Conservation (phyloP, 2,329 filamentous ascomycete species). For the Calonectria fujianensis region DNA sequence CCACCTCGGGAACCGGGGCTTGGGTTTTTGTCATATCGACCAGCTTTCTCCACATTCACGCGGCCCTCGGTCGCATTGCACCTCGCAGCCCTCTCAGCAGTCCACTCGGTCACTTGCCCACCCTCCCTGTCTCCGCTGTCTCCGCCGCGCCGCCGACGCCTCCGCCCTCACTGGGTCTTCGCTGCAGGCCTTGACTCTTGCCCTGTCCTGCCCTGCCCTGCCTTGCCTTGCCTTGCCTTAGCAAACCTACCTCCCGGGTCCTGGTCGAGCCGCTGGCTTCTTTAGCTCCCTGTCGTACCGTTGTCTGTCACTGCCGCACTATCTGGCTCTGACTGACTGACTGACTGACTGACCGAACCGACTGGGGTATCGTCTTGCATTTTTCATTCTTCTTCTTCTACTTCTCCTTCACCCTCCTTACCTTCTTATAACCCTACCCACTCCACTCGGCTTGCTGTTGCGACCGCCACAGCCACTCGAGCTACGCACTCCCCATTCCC, state of each 20-base stretch:
- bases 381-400: not conserved
- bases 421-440: constrained; percentile 9
- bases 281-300: constrained; percentile 36
- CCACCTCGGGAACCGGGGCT: constrained; percentile 37
- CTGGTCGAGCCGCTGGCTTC: constrained; percentile 9
- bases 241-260: constrained; percentile 35
- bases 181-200: constrained; percentile 29
- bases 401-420: not conserved
- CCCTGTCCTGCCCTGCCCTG: constrained; percentile 37
- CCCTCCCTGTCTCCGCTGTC: constrained; percentile 42
- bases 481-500: constrained; percentile 4
- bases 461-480: constrained; percentile 32
- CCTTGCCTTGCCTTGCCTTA: constrained; percentile 40
- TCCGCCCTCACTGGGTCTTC: constrained; percentile 41
- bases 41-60: constrained; percentile 54
- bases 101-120: constrained; percentile 35
- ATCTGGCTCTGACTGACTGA: constrained; percentile 27
- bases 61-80: constrained; percentile 53
- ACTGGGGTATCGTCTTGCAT: constrained; percentile 26
- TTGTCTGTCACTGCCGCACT: constrained; percentile 36
- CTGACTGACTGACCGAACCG: constrained; percentile 23
- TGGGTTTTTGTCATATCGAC: constrained; percentile 37
- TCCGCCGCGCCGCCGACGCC: constrained; percentile 49
- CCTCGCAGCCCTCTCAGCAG: constrained; percentile 43
- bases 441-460: constrained; percentile 14